A percentile compares a stretch with the other conserved stretches of the same genome.
Evolutionary conservation across 805 yeast species (phyloP).

Genomic region (Wickerhamiella hasegawae): DNA sequence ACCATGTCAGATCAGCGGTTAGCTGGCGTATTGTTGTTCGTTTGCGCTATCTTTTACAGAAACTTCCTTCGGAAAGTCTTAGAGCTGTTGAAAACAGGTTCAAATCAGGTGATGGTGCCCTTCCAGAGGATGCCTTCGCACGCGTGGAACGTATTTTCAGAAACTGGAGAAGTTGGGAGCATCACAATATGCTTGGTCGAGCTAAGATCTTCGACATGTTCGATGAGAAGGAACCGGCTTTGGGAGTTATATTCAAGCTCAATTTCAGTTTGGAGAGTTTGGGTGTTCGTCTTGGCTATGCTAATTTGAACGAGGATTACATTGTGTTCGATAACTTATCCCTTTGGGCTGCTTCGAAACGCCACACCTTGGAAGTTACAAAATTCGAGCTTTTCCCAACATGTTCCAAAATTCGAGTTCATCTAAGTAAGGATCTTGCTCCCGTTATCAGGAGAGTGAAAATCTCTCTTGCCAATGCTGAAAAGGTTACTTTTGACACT

Average conservation of each 20-base stretch:
- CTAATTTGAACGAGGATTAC: constrained; percentile 20
- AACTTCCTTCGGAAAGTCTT: constrained; percentile 41
- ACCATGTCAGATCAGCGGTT: constrained; percentile 64
- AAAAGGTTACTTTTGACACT: too few species aligned
- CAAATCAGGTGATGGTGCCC: constrained; percentile 23
- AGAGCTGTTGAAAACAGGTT: constrained; percentile 21
- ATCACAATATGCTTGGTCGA: constrained; percentile 8
- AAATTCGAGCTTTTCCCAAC: background rate
- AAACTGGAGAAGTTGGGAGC: constrained; percentile 89
- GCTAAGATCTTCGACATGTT: constrained; percentile 14
- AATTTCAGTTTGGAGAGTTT: background rate
- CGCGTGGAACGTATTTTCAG: constrained; percentile 45
- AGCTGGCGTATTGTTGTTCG: constrained; percentile 80
- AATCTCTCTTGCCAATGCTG: too few species aligned
- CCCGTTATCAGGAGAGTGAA: too few species aligned
- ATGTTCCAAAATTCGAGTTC: background rate
- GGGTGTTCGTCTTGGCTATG: constrained; percentile 16
- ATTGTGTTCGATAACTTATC: constrained; percentile 18
- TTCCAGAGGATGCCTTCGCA: constrained; percentile 36
- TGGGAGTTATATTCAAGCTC: background rate
- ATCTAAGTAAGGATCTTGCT: background rate
- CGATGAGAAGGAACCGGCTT: background rate
- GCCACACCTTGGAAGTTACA: background rate
- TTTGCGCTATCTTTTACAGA: constrained; percentile 52
- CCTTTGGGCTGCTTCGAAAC: too few species aligned